Evolutionary conservation across 2,329 filamentous ascomycete genomes (phyloP).

Genomic region (Ceratocystiopsis minuta): DNA sequence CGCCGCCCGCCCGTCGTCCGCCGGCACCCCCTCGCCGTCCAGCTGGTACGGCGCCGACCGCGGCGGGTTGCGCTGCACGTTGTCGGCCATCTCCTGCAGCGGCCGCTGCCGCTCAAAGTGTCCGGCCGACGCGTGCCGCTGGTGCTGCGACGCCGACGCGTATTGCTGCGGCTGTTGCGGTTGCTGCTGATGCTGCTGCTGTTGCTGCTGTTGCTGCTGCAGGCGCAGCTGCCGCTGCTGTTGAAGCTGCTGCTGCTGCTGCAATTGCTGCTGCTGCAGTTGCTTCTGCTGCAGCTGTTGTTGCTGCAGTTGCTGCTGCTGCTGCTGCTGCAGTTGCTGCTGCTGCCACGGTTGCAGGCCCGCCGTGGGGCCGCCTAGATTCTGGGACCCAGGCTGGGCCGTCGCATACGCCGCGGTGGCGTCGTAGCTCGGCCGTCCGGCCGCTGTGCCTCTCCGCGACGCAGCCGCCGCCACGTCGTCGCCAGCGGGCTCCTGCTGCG

Average conservation of each 20-base stretch:
- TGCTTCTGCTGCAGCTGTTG: no score
- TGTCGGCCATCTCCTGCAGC: conserved; percentile 23
- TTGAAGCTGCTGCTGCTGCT: conserved; percentile 8
- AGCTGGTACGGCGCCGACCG: conserved; percentile 26
- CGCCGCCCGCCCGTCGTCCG: conserved; percentile 22
- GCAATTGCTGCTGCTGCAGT: conserved; percentile 12
- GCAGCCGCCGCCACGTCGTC: conserved; percentile 8
- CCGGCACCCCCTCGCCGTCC: conserved; percentile 23
- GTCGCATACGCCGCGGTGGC: no score
- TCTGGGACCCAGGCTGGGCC: no score
- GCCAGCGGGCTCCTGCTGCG: conserved; percentile 21
- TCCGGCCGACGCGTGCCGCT: conserved; percentile 9
- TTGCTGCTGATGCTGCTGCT: conserved; percentile 4
- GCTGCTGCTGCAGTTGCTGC: no score
- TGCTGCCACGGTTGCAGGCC: no score
- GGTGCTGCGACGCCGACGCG: conserved; percentile 6
- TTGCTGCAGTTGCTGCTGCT: no score
- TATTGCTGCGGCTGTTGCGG: conserved; percentile 1
- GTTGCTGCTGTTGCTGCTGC: conserved; percentile 1
- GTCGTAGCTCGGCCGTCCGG: no score
- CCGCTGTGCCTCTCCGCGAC: no score
- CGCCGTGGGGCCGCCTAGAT: no score
- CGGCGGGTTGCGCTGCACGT: conserved; percentile 21
- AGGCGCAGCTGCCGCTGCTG: no score
- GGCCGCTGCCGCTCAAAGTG: conserved; percentile 2